phyloP scores from a whole-genome alignment of 768 basidiomycete genomes.

The Chalciporus piperatus region DNA sequence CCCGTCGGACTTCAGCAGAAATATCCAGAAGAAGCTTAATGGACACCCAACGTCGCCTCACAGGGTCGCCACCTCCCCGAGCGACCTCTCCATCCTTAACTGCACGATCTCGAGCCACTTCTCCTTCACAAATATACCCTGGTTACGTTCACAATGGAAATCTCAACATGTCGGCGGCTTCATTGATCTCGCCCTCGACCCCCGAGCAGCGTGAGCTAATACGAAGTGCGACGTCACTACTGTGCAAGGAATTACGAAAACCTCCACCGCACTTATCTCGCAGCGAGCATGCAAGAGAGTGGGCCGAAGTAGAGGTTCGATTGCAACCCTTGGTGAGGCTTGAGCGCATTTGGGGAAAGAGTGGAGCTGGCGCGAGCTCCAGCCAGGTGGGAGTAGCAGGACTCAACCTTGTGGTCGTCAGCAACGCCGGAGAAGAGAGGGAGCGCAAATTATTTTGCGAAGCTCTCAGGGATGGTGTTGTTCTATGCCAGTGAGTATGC shows the following conservation, averaged over 20 bases:
- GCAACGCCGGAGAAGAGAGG: constrained; percentile 65
- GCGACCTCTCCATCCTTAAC: constrained; percentile 43
- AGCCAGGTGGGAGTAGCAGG: constrained; percentile 36
- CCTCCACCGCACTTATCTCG: constrained; percentile 56
- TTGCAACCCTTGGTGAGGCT: constrained; percentile 58
- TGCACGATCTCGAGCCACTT: constrained; percentile 42
- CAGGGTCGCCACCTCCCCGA: constrained; percentile 33
- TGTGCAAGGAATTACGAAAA: constrained; percentile 65
- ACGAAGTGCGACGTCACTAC: constrained; percentile 56
- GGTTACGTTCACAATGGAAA: constrained; percentile 53
- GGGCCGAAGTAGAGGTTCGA: constrained; percentile 74
- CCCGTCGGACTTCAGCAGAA: constrained; percentile 32
- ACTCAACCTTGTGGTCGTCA: constrained; percentile 35
- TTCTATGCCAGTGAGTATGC: constrained; percentile 82
- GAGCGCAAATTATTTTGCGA: constrained; percentile 74
- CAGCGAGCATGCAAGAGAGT: constrained; percentile 53
- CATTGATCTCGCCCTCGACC: constrained; percentile 46
- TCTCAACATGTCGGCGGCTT: constrained; percentile 58
- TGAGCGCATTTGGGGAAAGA: constrained; percentile 77
- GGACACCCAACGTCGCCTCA: constrained; percentile 26
- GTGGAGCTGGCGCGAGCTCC: constrained; percentile 45
- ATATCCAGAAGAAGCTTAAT: constrained; percentile 15
- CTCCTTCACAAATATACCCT: constrained; percentile 42
- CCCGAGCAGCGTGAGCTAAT: constrained; percentile 67
- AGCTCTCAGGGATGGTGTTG: constrained; percentile 77